These are phyloP conservation scores for Ceratocystis albifundus DNA, from an alignment of 2,329 filamentous ascomycete genomes.

Conservation along the genomic window DNA sequence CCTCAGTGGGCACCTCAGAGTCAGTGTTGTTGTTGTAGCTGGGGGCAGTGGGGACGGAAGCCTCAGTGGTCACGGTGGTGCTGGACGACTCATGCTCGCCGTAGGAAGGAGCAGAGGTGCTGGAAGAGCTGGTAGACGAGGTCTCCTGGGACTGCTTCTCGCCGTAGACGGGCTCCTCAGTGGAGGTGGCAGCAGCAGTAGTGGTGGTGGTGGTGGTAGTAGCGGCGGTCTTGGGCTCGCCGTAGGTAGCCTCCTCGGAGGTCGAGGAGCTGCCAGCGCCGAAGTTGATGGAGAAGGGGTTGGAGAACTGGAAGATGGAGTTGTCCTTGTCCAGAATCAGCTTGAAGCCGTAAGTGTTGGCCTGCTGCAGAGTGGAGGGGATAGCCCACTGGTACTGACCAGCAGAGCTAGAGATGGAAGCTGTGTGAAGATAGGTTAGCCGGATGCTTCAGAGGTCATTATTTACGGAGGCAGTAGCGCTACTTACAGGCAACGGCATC, in stretches of 20 bases:
- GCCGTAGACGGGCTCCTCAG: background rate
- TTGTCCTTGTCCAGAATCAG: slow-evolving; percentile 40
- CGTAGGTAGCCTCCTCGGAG: slow-evolving; percentile 24
- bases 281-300: slow-evolving; percentile 45
- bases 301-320: slow-evolving; percentile 48
- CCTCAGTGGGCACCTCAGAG: slow-evolving; percentile 26
- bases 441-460: no score
- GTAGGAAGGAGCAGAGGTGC: slow-evolving; percentile 26
- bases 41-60: slow-evolving; percentile 24
- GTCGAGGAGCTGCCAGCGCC: slow-evolving; percentile 25
- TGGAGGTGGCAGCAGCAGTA: slow-evolving; percentile 24
- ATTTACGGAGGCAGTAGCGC: no score
- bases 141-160: slow-evolving; percentile 19
- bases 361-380: slow-evolving; percentile 34
- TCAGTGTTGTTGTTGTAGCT: slow-evolving; percentile 21
- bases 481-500: slow-evolving; percentile 41
- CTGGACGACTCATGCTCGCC: slow-evolving; percentile 18
- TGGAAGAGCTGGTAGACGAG: slow-evolving; percentile 25
- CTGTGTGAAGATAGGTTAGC: slow-evolving; percentile 31
- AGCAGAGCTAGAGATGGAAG: slow-evolving; percentile 36
- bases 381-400: slow-evolving; percentile 43
- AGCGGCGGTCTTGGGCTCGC: slow-evolving; percentile 24
- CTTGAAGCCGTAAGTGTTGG: slow-evolving; percentile 46
- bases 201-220: slow-evolving; percentile 28
- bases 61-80: slow-evolving; percentile 28